These are phyloP conservation scores for Thalassiosira oceanica DNA, from an alignment of 352 stramenopile species.

Conservation along the genomic window DNA sequence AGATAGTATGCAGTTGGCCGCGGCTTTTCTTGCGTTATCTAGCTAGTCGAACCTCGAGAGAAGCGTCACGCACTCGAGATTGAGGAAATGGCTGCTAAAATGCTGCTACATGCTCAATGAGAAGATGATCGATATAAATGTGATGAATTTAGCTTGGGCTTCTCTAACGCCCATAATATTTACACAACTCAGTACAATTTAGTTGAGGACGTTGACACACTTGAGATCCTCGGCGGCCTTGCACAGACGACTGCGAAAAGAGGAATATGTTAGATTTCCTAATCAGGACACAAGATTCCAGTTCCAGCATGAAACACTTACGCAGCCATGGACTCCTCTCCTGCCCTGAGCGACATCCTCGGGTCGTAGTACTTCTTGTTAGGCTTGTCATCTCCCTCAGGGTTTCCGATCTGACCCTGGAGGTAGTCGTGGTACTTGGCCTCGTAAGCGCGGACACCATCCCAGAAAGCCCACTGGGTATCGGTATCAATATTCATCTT, in stretches of 20 bases:
- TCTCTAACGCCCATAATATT: too few relatives aligned
- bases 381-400: slow-evolving; percentile 93
- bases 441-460: slow-evolving; percentile 95
- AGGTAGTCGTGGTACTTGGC: slow-evolving; percentile 96
- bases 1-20: too few relatives aligned
- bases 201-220: slow-evolving; percentile 75
- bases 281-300: too few relatives aligned
- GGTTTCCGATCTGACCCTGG: slow-evolving; percentile 97
- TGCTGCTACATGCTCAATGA: too few relatives aligned
- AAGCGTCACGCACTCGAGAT: too few relatives aligned
- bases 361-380: slow-evolving; percentile 99
- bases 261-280: too few relatives aligned
- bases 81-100: too few relatives aligned
- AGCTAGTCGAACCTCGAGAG: too few relatives aligned
- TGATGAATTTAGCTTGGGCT: too few relatives aligned
- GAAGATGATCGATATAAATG: too few relatives aligned
- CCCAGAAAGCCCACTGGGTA: slow-evolving; percentile 99
- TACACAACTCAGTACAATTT: slow-evolving; percentile 17
- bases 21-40: too few relatives aligned
- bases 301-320: too few relatives aligned
- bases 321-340: slow-evolving; percentile 16
- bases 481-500: slow-evolving; percentile 99
- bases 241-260: slow-evolving; percentile 41
- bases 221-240: slow-evolving; percentile 75
- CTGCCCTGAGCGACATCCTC: slow-evolving; percentile 76